Base-by-base conservation (phyloP, 2,329 filamentous ascomycete genomes). In the Calonectria montana region DNA sequence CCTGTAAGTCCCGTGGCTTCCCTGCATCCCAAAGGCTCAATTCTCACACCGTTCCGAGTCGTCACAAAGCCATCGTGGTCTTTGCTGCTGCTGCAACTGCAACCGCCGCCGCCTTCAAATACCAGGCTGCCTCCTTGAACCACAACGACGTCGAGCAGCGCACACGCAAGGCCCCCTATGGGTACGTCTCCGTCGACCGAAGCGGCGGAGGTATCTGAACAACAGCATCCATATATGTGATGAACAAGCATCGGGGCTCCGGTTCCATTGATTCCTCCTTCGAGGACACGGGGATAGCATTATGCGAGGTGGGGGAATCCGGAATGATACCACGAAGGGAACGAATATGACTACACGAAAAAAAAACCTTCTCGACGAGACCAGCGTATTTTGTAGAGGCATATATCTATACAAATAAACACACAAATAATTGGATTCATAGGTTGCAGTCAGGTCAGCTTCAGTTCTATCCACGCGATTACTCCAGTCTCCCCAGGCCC, bases 121-220 rank as follows among this genome's bases (percentile, higher is more conserved):
- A 85, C 78, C 79, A 83, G 47, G 80, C 84, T 37, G 73, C 79
- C 35, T 79, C 81, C 4, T 73, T 86, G 31, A 80, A 79, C 45
- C 80, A 81, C 67, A 88, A 88, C 81, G 87, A 88, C 75, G 70
- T 80, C 37, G 83, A 83, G 45, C 86, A 87, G 81, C 82, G 81
- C 77, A 81, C 79, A 35, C 74, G 75, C 69, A 79, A 80, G 43
- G 76, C 79, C 5, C 81, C 82, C 27, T 84, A 84, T 72, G 82
- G 85, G 62, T 87, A 88, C 78, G 87, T 89, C 67, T 86, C 83
- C 68, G 87, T 89, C 68, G 87, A 89, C 67, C 84, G 88, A 27
- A 89, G 87, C 75, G 88, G 88, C 4, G 86, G 86, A 1, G 86
- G 86, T 0, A 80, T 87, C 47, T 87, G 72, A 73, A 48, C 3